phyloP scores from a whole-genome alignment of 306 rosid species.

The Trichosanthes cucumerina region DNA sequence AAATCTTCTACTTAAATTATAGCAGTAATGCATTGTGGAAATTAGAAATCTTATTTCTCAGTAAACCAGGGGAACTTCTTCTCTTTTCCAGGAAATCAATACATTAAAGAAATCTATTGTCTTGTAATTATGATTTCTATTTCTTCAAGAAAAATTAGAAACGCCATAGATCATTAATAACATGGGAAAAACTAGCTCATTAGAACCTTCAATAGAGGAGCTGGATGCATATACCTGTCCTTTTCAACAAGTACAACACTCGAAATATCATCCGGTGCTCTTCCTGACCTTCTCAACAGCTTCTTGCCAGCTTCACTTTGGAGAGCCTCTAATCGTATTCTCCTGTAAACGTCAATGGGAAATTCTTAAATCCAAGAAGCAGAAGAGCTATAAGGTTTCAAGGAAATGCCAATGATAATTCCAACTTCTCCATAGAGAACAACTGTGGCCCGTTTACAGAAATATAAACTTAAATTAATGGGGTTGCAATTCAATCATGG shows the following conservation, averaged over 20 bases:
- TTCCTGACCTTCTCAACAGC: constrained; percentile 77
- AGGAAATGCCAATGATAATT: background rate
- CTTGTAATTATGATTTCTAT: background rate
- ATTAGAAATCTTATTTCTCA: background rate
- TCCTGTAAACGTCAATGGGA: constrained; percentile 28
- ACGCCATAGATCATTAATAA: background rate
- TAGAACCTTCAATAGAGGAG: background rate
- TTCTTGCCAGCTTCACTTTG: constrained; percentile 88
- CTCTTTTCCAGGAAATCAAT: background rate
- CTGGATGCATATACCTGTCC: constrained; percentile 33
- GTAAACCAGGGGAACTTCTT: background rate
- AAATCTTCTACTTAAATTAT: background rate
- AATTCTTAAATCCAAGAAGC: background rate
- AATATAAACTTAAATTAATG: background rate
- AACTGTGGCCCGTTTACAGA: background rate
- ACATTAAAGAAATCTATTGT: background rate
- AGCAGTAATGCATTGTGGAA: background rate
- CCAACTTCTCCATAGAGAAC: background rate
- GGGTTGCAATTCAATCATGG: background rate
- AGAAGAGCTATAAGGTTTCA: background rate
- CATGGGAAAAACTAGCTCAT: background rate
- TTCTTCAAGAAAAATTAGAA: background rate
- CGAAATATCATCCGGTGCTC: constrained; percentile 92
- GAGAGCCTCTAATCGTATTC: constrained; percentile 73
- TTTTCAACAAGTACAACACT: constrained; percentile 87